These are phyloP conservation scores for Mediolabrus comicus DNA, from an alignment of 108 stramenopile species.

Conservation along the genomic window DNA sequence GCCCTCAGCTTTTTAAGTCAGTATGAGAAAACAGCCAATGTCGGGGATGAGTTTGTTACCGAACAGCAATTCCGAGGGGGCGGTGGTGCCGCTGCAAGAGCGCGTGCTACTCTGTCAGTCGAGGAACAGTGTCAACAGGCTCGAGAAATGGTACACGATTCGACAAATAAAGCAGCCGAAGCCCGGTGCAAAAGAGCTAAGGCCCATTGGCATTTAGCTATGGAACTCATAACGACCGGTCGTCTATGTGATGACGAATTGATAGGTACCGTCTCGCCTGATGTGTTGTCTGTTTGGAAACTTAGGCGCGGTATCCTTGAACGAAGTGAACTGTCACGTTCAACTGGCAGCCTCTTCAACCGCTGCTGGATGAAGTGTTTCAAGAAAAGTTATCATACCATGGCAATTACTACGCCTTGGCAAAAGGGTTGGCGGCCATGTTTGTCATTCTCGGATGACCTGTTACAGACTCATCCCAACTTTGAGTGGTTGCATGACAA, in stretches of 20 bases:
- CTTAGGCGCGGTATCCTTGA: not conserved
- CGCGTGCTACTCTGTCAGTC: constrained; percentile 34
- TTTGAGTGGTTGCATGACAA: constrained; percentile 4
- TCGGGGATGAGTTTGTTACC: constrained; percentile 37
- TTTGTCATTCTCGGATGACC: not conserved
- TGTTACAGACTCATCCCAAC: not conserved
- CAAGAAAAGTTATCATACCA: no score
- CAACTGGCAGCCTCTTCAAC: no score
- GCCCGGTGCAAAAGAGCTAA: constrained; percentile 29
- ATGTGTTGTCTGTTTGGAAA: not conserved
- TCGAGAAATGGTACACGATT: constrained; percentile 12
- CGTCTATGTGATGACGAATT: constrained; percentile 8
- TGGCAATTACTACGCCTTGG: not conserved
- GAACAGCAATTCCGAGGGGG: constrained; percentile 37
- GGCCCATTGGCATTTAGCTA: constrained; percentile 46
- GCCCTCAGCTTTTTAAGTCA: constrained; percentile 40
- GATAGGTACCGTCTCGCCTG: not conserved
- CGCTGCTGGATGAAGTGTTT: no score
- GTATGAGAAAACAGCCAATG: constrained; percentile 14
- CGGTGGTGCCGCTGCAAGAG: constrained; percentile 27
- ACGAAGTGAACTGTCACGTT: not conserved
- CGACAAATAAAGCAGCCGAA: not conserved
- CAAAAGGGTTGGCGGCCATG: constrained; percentile 8
- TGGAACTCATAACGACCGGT: constrained; percentile 55
- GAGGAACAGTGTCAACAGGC: constrained; percentile 4